Conservation (phyloP, 768 basidiomycete species). For the Collybia sp. region DNA sequence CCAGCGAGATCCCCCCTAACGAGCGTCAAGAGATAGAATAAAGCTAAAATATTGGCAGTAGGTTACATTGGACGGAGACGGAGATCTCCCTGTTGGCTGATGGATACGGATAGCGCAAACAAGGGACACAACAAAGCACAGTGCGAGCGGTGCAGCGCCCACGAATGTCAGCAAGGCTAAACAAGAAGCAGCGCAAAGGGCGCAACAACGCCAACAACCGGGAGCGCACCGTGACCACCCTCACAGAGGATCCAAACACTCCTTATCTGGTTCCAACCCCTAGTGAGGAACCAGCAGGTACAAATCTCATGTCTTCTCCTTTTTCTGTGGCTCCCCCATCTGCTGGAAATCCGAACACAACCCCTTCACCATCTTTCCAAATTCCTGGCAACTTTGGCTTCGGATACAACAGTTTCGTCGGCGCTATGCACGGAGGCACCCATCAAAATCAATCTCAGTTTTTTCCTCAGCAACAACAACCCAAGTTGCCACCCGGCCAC, state of each 20-base stretch:
- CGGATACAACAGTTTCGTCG: slow-evolving; percentile 28
- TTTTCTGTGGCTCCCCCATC: slow-evolving; percentile 31
- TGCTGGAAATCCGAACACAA: slow-evolving; percentile 19
- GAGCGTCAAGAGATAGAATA: not conserved
- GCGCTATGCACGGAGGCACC: slow-evolving; percentile 21
- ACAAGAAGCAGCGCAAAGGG: slow-evolving; percentile 55
- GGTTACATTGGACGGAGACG: slow-evolving; percentile 10
- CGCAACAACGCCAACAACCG: slow-evolving; percentile 50
- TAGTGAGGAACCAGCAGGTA: slow-evolving; percentile 42
- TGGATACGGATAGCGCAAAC: slow-evolving; percentile 11
- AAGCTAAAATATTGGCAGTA: not conserved
- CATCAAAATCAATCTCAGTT: slow-evolving; percentile 18
- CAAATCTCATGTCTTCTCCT: slow-evolving; percentile 30
- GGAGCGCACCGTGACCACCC: slow-evolving; percentile 66
- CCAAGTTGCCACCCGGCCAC: slow-evolving; percentile 44
- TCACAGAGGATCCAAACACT: slow-evolving; percentile 54
- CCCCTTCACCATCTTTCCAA: slow-evolving; percentile 24
- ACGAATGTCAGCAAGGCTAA: slow-evolving; percentile 56
- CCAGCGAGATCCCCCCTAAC: not conserved
- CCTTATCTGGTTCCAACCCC: slow-evolving; percentile 46
- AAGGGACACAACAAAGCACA: slow-evolving; percentile 9
- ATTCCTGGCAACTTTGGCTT: slow-evolving; percentile 32
- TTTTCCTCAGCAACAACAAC: slow-evolving; percentile 15
- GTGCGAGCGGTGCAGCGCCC: slow-evolving; percentile 9
- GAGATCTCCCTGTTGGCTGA: slow-evolving; percentile 12